A percentile compares a stretch with the other conserved stretches of the same genome.
phyloP scores from a whole-genome alignment of 2,329 filamentous ascomycete genomes.

The Paraphaeosphaeria sporulosa region DNA sequence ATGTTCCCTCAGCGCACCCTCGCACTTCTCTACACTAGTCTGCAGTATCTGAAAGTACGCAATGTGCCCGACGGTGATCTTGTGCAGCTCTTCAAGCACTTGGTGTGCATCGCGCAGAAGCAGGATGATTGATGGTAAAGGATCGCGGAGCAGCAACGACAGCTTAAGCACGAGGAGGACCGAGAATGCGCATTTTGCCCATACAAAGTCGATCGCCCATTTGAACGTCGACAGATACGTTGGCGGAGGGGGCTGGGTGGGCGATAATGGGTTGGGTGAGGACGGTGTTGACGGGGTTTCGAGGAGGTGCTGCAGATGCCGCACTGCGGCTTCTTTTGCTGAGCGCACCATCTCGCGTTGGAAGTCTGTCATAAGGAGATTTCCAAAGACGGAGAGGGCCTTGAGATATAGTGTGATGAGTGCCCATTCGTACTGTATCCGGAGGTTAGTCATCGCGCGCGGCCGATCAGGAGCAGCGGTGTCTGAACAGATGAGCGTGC shows the following conservation, averaged over 20 bases:
- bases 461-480: slow-evolving; percentile 21
- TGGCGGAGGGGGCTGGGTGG: slow-evolving; percentile 14
- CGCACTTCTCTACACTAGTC: slow-evolving; percentile 60
- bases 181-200: slow-evolving; percentile 67
- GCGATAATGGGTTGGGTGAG: slow-evolving; percentile 32
- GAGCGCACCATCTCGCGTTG: slow-evolving; percentile 59
- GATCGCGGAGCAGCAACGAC: slow-evolving; percentile 57
- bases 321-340: slow-evolving; percentile 60
- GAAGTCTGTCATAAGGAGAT: slow-evolving; percentile 59
- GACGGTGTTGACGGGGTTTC: slow-evolving; percentile 25
- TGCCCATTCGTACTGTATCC: slow-evolving; percentile 63
- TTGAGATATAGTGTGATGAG: slow-evolving; percentile 62
- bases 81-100: slow-evolving; percentile 54
- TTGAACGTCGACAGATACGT: slow-evolving; percentile 60
- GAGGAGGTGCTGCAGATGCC: slow-evolving; percentile 60
- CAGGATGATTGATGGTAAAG: slow-evolving; percentile 47
- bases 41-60: slow-evolving; percentile 59
- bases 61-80: slow-evolving; percentile 54
- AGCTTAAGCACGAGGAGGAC: slow-evolving; percentile 63
- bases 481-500: slow-evolving; percentile 30
- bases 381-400: slow-evolving; percentile 58
- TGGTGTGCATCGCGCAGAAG: slow-evolving; percentile 54
- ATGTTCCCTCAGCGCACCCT: slow-evolving; percentile 53
- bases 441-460: slow-evolving; percentile 54
- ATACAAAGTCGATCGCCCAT: slow-evolving; percentile 66